Conservation (phyloP, 768 basidiomycete species). For the Gloeophyllum trabeum region DNA sequence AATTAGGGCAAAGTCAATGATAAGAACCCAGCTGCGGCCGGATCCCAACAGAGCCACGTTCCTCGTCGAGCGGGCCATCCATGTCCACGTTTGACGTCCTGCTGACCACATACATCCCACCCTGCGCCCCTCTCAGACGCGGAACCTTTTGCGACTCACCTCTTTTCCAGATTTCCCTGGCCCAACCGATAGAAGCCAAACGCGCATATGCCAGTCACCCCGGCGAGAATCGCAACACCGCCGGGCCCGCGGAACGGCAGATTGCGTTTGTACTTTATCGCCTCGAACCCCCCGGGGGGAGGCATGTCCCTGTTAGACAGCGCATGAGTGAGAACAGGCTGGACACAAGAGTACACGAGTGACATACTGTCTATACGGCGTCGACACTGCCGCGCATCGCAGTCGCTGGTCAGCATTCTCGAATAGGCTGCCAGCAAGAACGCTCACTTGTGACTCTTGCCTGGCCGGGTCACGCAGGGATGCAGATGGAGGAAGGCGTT, state of each 20-base stretch:
- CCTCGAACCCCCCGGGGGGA: slow-evolving; percentile 85
- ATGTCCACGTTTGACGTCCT: slow-evolving; percentile 50
- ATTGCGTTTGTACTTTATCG: slow-evolving; percentile 92
- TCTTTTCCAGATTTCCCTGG: slow-evolving; percentile 83
- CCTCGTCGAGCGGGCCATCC: slow-evolving; percentile 47
- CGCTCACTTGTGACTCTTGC: too few relatives aligned
- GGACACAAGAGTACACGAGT: slow-evolving; percentile 9
- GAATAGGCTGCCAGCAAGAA: too few relatives aligned
- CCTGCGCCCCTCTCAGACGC: slow-evolving; percentile 4
- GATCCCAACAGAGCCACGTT: slow-evolving; percentile 62
- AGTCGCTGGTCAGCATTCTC: too few relatives aligned
- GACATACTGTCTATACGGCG: slow-evolving; percentile 53
- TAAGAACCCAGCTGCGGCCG: slow-evolving; percentile 40
- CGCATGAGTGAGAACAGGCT: slow-evolving; percentile 4
- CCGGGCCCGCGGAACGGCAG: slow-evolving; percentile 84
- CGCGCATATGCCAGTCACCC: slow-evolving; percentile 75
- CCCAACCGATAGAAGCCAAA: slow-evolving; percentile 91
- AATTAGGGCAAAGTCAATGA: slow-evolving; percentile 22
- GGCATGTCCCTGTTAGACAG: slow-evolving; percentile 76
- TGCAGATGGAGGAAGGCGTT: too few relatives aligned
- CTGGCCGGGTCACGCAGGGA: too few relatives aligned
- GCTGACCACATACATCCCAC: slow-evolving; percentile 40
- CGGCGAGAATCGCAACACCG: slow-evolving; percentile 74
- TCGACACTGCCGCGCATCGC: slow-evolving; percentile 53
- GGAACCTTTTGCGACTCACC: slow-evolving; percentile 41